Conservation (phyloP, 257 asterid genomes). For the Rauvolfia tetraphylla region DNA sequence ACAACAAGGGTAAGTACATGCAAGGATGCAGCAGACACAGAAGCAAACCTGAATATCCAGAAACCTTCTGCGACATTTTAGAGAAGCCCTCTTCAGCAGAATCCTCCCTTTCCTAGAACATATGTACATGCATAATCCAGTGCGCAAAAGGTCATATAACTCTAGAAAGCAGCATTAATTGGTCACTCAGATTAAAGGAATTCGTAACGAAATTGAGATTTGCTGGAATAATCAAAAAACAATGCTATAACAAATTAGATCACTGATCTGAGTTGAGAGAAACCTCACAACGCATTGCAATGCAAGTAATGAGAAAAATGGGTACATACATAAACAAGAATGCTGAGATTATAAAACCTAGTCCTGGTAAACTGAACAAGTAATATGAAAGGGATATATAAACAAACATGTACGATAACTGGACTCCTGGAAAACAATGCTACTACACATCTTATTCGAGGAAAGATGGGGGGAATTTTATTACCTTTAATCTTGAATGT, state of each 20-base stretch:
- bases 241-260: neutral
- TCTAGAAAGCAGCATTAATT: neutral
- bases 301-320: neutral
- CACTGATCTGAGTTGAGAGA: neutral
- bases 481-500: conserved; percentile 48
- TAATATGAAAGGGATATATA: neutral
- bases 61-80: conserved; percentile 62
- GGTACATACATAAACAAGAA: neutral
- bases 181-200: neutral
- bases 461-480: neutral
- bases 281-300: neutral
- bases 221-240: neutral
- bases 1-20: neutral
- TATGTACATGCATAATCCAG: neutral
- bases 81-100: conserved; percentile 54
- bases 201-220: neutral
- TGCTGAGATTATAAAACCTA: neutral
- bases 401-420: neutral
- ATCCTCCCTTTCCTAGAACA: conserved; percentile 47
- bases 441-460: neutral
- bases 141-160: neutral
- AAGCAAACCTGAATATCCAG: conserved; percentile 56
- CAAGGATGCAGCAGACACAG: neutral
- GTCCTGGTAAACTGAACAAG: neutral
- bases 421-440: neutral